These are phyloP conservation scores for Magnaporthiopsis rhizophila DNA, from an alignment of 2,329 filamentous ascomycete species.

Conservation along the genomic window DNA sequence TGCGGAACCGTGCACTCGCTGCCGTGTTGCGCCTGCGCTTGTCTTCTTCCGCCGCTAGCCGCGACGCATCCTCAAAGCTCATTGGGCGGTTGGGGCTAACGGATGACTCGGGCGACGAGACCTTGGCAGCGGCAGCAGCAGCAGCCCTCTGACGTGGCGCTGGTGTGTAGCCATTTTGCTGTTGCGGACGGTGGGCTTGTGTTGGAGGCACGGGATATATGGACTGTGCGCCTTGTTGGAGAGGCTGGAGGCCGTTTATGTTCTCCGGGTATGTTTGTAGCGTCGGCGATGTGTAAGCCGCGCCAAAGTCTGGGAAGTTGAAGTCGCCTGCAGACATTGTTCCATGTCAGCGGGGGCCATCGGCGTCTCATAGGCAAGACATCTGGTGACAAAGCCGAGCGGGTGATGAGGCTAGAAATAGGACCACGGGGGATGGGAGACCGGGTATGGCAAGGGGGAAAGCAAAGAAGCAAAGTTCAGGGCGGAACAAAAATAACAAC, in stretches of 20 bases:
- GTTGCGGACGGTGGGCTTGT: conserved; percentile 18
- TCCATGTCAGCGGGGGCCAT: conserved; percentile 30
- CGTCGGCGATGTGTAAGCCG: conserved; percentile 41
- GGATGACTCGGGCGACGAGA: conserved; percentile 33
- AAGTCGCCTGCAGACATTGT: conserved; percentile 49
- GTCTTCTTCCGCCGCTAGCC: conserved; percentile 75
- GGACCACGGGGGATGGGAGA: not conserved
- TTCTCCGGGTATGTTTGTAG: conserved; percentile 37
- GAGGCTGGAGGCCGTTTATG: conserved; percentile 35
- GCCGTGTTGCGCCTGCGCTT: conserved; percentile 86
- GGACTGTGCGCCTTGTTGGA: conserved; percentile 44
- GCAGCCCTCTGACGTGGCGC: conserved; percentile 9
- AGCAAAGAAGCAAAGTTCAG: conserved; percentile 14
- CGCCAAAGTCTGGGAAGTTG: conserved; percentile 46
- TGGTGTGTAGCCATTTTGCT: conserved; percentile 18
- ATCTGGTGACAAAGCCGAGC: conserved; percentile 15
- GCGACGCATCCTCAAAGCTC: conserved; percentile 62
- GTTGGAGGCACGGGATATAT: conserved; percentile 34
- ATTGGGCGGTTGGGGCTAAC: conserved; percentile 34
- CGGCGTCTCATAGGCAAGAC: conserved; percentile 20
- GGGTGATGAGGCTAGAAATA: not conserved
- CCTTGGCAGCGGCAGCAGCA: conserved; percentile 32
- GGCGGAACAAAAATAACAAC: conserved; percentile 7
- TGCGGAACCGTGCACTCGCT: conserved; percentile 78
- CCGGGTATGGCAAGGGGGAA: not conserved